Conservation (phyloP, 202 grass and related monocot genomes). For the Hordeum pubiflorum region DNA sequence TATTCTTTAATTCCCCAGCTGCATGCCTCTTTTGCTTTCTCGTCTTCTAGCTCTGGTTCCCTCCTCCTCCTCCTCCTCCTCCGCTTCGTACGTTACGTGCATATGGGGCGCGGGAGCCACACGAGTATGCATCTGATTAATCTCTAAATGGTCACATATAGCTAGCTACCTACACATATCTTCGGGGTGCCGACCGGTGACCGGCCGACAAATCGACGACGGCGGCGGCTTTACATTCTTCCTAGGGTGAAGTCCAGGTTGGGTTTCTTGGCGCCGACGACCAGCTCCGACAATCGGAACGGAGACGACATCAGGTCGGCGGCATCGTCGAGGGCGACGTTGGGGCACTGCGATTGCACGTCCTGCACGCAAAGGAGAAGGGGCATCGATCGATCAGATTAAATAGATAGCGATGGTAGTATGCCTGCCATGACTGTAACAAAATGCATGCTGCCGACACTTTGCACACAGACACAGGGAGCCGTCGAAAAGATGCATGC, state of each 20-base stretch:
- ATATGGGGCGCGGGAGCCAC: not conserved
- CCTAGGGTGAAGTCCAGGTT: slow-evolving; percentile 83
- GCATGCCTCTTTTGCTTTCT: slow-evolving; percentile 34
- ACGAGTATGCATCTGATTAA: slow-evolving; percentile 7
- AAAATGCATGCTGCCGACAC: slow-evolving; percentile 29
- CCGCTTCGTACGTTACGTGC: not conserved
- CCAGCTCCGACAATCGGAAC: slow-evolving; percentile 24
- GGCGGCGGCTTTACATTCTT: not conserved
- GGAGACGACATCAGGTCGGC: slow-evolving; percentile 38
- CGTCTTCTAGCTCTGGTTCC: slow-evolving; percentile 9
- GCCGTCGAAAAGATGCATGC: slow-evolving; percentile 25
- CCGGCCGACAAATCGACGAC: not conserved
- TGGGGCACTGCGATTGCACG: slow-evolving; percentile 35
- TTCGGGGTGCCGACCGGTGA: not conserved
- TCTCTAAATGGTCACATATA: not conserved
- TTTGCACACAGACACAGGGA: slow-evolving; percentile 18
- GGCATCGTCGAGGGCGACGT: slow-evolving; percentile 21
- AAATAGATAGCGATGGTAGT: not conserved
- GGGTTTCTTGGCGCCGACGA: slow-evolving; percentile 41
- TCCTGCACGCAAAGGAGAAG: slow-evolving; percentile 35
- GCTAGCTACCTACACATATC: not conserved
- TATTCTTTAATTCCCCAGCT: slow-evolving; percentile 36
- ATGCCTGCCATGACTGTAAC: not conserved
- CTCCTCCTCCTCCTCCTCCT: not conserved
- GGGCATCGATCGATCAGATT: not conserved